Base-by-base conservation (phyloP, 768 basidiomycete genomes). In the Tulasnella sp. region DNA sequence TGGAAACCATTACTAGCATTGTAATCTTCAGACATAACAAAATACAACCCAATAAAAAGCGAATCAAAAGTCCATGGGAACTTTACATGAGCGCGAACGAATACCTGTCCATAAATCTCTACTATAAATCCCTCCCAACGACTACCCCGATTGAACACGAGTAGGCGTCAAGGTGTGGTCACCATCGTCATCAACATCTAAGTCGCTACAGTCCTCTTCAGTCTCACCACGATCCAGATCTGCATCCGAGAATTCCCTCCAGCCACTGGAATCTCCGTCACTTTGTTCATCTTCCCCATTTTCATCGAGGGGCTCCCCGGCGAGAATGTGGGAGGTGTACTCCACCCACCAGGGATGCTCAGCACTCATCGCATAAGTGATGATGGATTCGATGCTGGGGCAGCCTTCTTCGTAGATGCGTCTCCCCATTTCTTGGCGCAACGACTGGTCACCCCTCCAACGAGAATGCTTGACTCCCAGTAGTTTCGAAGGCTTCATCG, bases 401-500 rank as follows among this genome's bases (percentile, higher is more conserved):
- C 40, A 56, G 27, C 27, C n/a, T 27, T 56, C 54, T 27, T 56
- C 54, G 29, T 23, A 43, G 19, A 31, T 43, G 7, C 54, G 54
- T 8, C 42, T 43, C 2, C 54, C 29, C 14, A 56, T 14, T 29
- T 56, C 54, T 15, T 43, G 40, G 3, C 41, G 39, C 11, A 56
- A 31, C 2, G 40, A 25, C 15, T 25, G 37, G 32, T 56, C 34
- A 11, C 54, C 54, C n/a, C 54, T 31, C 54, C 54, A 57, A 17
- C 54, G 42, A 21, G 54, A 57, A 43, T 57, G 54, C 37, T 57
- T 48, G 40, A 34, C 32, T 23, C 25, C 23, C 1, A 51, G 54
- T 25, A 45, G 31, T 21, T 39, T 39, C 27, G 51, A 53, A 12
- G 51, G 32, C 51, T 0, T 37, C 51, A 17, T 27, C 27, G 7